Percentiles rank a stretch among this genome's conserved stretches.
Conservation (phyloP, 2,329 filamentous ascomycete genomes). For the Cordyceps militaris region DNA sequence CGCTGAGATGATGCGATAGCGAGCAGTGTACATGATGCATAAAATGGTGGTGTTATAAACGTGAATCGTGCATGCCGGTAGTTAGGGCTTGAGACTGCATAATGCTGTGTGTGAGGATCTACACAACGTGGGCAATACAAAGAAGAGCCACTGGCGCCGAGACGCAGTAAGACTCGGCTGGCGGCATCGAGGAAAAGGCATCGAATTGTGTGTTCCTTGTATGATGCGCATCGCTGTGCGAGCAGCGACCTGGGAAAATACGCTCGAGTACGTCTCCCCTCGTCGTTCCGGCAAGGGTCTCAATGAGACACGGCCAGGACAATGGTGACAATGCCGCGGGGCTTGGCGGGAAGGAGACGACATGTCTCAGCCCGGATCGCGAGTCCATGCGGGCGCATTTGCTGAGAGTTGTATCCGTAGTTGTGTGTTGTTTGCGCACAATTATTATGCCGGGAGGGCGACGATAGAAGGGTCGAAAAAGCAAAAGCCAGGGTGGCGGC, state of each 20-base stretch:
- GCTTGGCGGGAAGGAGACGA: not conserved
- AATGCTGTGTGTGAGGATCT: not conserved
- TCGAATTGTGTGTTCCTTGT: not conserved
- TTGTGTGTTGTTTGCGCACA: slow-evolving; percentile 3
- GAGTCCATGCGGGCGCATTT: not conserved
- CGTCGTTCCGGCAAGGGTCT: not conserved
- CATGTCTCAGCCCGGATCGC: slow-evolving; percentile 7
- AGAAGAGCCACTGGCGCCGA: not conserved
- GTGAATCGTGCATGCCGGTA: not conserved
- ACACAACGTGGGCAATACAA: not conserved
- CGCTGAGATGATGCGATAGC: not conserved
- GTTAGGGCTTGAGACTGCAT: not conserved
- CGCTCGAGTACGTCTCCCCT: too few relatives aligned
- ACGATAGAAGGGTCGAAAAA: not conserved
- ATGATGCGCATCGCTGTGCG: not conserved
- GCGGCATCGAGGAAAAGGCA: not conserved
- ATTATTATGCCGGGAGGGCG: too few relatives aligned
- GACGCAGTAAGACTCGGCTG: not conserved
- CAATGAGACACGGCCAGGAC: not conserved
- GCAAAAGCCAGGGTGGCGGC: not conserved
- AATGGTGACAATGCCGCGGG: slow-evolving; percentile 3
- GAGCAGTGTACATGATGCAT: not conserved
- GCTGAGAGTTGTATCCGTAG: not conserved
- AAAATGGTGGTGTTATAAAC: not conserved
- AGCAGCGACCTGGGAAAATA: too few relatives aligned